Base-by-base conservation (phyloP, 345 rosid species). In the Cardamine chenopodiifolia region DNA sequence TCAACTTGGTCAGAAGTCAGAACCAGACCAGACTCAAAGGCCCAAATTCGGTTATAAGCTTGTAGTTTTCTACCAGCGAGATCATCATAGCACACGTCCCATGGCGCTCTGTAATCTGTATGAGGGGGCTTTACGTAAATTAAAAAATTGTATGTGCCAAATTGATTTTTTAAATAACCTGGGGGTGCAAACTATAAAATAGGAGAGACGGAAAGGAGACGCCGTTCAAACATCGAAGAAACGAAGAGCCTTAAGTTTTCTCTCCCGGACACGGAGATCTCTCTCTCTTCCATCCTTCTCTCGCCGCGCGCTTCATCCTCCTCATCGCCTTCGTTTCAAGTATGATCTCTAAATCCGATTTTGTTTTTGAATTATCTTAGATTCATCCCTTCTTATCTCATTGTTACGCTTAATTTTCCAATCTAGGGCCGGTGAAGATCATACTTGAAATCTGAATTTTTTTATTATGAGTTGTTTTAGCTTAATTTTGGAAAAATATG, bases 211-310 rank as follows among this genome's bases (percentile, higher is more conserved):
- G 26, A 25, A 25, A 25, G 3, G 26, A 25, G 26, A 25, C 26
- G 26, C 26, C 26, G 26, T 25, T n/a, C n/a, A n/a, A n/a, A n/a
- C n/a, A n/a, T n/a, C n/a, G n/a, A n/a, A n/a, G n/a, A n/a, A n/a
- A n/a, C 12, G 19, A 50, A 20, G 32, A 32, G 66, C 48, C 60
- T 15, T 44, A 54, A 8, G 59, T 56, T 56, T 44, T 70, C 75
- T 70, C 19, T 52, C 34, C 45, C 78, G 66, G 66, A 56, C 61
- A 55, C 58, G 75, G 54, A 76, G 66, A 76, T 70, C 75, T 76
- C 57, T 18, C 22, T 15, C 55, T 53, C 40, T 18, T 54, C 14
- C 40, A 26, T 75, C 34, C 35, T 25, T 29, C 67, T 64, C 67
- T 70, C 68, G 71, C 12, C 62, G 66, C 37, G 31, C 45, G 66